Conservation (phyloP, 2,329 filamentous ascomycete species). For the Fusarium sp. region DNA sequence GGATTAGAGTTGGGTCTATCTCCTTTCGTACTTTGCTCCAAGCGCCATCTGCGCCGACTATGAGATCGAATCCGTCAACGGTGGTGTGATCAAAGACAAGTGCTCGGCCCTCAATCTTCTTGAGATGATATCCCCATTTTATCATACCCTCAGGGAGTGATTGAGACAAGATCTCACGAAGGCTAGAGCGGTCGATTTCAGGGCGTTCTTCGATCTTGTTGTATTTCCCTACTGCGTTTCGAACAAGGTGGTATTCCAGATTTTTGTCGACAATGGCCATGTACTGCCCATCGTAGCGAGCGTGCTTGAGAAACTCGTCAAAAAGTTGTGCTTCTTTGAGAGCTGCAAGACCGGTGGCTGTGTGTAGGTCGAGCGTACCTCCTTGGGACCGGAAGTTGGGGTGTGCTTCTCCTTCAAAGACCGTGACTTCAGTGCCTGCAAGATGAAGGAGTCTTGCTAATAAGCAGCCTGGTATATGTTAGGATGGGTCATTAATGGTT, state of each 20-base stretch:
- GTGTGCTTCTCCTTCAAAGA: conserved; percentile 64
- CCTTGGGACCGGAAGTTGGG: conserved; percentile 63
- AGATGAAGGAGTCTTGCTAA: conserved; percentile 64
- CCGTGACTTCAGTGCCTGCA: conserved; percentile 59
- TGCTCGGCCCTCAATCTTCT: conserved; percentile 52
- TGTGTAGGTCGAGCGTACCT: conserved; percentile 68
- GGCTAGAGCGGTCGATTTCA: conserved; percentile 65
- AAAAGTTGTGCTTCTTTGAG: conserved; percentile 64
- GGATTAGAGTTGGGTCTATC: conserved; percentile 55
- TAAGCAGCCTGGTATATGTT: conserved; percentile 43
- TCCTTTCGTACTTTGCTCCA: conserved; percentile 54
- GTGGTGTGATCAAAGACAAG: conserved; percentile 57
- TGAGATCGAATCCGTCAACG: conserved; percentile 55
- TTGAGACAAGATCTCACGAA: conserved; percentile 60
- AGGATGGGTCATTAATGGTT: not conserved
- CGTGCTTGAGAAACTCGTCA: conserved; percentile 63
- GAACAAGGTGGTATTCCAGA: conserved; percentile 53
- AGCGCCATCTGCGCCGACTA: conserved; percentile 56
- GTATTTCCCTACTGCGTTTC: conserved; percentile 38
- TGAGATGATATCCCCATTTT: conserved; percentile 61
- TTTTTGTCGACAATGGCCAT: conserved; percentile 61
- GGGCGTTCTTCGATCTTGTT: conserved; percentile 56
- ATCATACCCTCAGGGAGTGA: conserved; percentile 61
- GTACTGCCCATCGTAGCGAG: conserved; percentile 66
- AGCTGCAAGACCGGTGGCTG: conserved; percentile 63